Conservation (phyloP, 345 rosid genomes). For the Gossypium stocksii region DNA sequence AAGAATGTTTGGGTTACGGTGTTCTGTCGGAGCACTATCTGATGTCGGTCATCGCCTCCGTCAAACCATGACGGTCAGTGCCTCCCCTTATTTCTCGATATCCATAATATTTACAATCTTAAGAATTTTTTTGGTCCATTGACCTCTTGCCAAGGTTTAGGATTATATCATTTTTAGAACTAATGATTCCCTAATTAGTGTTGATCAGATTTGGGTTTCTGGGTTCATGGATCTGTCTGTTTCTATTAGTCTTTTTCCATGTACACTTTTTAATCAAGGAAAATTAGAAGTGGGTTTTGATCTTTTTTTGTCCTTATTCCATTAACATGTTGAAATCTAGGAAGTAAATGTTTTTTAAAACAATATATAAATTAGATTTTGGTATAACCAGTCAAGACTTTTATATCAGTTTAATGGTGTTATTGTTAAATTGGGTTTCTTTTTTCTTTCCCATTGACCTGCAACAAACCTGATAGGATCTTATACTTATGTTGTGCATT, state of each 20-base stretch:
- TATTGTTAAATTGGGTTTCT: not conserved
- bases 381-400: not conserved
- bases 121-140: not conserved
- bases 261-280: not conserved
- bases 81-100: not conserved
- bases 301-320: not conserved
- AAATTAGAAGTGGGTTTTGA: not conserved
- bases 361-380: not conserved
- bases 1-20: constrained; percentile 20
- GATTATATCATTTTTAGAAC: not conserved
- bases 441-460: not conserved
- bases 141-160: not conserved
- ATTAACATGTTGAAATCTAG: not conserved
- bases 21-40: constrained; percentile 15
- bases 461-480: not conserved
- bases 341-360: not conserved
- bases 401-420: not conserved
- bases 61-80: constrained; percentile 6
- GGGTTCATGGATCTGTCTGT: not conserved
- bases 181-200: not conserved
- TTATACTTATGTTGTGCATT: not conserved
- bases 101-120: not conserved
- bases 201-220: not conserved
- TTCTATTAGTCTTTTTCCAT: not conserved
- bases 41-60: constrained; percentile 22